Conservation (phyloP, 441 rosid genomes). For the Mallotus japonicus region DNA sequence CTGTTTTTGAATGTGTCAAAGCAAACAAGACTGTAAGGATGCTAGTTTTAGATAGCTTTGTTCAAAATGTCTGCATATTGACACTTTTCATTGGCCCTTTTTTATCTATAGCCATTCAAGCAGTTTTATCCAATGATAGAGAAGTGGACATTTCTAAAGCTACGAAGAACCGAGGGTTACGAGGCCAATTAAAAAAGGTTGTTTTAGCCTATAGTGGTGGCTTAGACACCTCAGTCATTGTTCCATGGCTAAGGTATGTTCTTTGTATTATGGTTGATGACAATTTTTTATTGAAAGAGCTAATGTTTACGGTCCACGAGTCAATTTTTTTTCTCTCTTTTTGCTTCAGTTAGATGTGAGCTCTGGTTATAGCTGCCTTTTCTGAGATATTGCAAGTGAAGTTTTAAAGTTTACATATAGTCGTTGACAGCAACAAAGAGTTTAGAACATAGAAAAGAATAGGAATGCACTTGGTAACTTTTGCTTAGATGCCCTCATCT, state of each 20-base stretch:
- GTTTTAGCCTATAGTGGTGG: slow-evolving; percentile 97
- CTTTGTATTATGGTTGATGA: slow-evolving; percentile 10
- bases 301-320: background rate
- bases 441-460: background rate
- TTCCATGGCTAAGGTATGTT: slow-evolving; percentile 86
- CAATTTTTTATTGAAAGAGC: background rate
- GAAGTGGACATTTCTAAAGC: slow-evolving; percentile 29
- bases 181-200: slow-evolving; percentile 79
- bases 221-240: slow-evolving; percentile 90
- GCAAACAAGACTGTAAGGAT: too few relatives aligned
- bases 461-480: too few relatives aligned
- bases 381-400: background rate
- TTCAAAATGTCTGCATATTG: too few relatives aligned
- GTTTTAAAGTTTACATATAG: background rate
- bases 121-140: slow-evolving; percentile 38
- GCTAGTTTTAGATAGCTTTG: too few relatives aligned
- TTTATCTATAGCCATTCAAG: too few relatives aligned
- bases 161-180: slow-evolving; percentile 46
- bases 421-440: background rate
- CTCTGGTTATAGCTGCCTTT: background rate
- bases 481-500: background rate
- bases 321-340: background rate
- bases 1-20: too few relatives aligned
- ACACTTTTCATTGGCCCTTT: too few relatives aligned
- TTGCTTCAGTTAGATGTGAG: background rate